Conservation (phyloP, 352 stramenopile species). For the Pythium insidiosum region DNA sequence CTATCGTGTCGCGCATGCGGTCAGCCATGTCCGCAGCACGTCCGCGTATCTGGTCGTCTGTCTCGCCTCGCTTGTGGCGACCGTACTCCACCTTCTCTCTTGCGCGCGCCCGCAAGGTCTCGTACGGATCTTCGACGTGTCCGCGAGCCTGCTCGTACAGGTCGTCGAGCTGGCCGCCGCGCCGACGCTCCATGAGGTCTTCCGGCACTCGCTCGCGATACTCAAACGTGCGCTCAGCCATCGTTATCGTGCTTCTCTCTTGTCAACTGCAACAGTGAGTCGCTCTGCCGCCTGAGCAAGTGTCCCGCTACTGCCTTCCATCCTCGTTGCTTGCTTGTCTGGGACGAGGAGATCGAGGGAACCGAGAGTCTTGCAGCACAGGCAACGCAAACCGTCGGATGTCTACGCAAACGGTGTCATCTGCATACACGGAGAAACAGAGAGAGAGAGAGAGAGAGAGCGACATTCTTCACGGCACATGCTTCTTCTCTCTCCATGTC, state of each 20-base stretch:
- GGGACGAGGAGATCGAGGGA: neutral
- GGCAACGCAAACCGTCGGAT: too few relatives aligned
- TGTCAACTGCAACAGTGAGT: too few relatives aligned
- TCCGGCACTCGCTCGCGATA: constrained; percentile 15
- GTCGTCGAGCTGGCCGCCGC: constrained; percentile 7
- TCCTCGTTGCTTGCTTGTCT: constrained; percentile 1
- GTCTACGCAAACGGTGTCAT: too few relatives aligned
- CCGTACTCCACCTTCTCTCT: constrained; percentile 25
- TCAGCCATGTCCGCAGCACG: constrained; percentile 17
- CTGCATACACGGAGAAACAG: too few relatives aligned
- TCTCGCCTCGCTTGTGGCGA: constrained; percentile 34
- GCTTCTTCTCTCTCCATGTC: too few relatives aligned
- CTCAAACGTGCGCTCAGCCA: constrained; percentile 10
- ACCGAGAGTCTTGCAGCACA: too few relatives aligned
- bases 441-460: too few relatives aligned
- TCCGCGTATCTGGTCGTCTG: constrained; percentile 18
- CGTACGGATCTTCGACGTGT: constrained; percentile 15
- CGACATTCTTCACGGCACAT: too few relatives aligned
- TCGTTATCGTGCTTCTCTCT: neutral
- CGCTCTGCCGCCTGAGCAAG: too few relatives aligned
- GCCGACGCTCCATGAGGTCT: constrained; percentile 8
- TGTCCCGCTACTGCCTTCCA: too few relatives aligned
- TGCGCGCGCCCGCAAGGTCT: constrained; percentile 2
- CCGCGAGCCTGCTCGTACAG: constrained; percentile 10
- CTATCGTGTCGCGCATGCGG: constrained; percentile 11